Evolutionary conservation across 495 filamentous ascomycete species (phyloP).

Genomic region (Alectoria sarmentosa): DNA sequence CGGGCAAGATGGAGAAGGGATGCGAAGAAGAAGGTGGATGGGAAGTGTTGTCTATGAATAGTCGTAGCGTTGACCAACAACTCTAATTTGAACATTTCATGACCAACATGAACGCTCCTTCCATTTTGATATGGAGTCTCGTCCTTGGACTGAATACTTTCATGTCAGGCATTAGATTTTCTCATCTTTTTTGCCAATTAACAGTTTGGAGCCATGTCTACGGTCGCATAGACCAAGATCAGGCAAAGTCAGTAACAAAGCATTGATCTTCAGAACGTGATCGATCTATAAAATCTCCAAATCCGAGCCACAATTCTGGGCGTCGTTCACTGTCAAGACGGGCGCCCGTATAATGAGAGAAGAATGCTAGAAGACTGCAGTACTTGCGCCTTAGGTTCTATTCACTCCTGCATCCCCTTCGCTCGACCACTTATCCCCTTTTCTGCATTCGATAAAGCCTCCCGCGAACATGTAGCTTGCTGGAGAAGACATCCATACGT

Average conservation of each 20-base stretch:
- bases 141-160: background rate
- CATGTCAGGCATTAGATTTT: background rate
- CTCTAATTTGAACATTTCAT: background rate
- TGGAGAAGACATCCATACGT: background rate
- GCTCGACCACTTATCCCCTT: background rate
- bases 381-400: background rate
- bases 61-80: background rate
- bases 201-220: background rate
- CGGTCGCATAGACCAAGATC: background rate
- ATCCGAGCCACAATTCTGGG: background rate
- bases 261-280: background rate
- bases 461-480: background rate
- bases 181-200: background rate
- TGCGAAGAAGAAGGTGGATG: conserved; percentile 1
- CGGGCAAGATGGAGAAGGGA: background rate
- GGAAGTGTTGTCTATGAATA: background rate
- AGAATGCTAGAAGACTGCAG: background rate
- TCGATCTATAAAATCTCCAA: background rate
- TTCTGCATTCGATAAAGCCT: background rate
- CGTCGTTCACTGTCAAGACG: background rate
- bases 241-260: background rate
- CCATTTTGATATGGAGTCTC: background rate
- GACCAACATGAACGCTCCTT: background rate
- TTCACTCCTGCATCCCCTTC: background rate
- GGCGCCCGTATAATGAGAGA: background rate